Base-by-base conservation (phyloP, 1,139 yeast species). In the Hanseniaspora uvarum region DNA sequence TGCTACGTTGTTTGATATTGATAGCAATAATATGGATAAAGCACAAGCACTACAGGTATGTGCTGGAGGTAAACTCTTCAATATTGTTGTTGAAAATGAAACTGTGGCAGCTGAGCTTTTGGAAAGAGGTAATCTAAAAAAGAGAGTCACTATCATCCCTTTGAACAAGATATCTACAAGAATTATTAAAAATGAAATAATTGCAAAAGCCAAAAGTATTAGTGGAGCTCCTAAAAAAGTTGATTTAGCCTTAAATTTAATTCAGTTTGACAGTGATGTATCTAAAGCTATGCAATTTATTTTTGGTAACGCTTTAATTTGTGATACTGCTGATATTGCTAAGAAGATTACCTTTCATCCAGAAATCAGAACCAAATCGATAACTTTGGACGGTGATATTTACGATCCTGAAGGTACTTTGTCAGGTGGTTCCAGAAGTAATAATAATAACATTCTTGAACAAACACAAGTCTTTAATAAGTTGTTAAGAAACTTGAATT, bases 391-490 rank as follows among this genome's bases (percentile, higher is more conserved):
- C 53, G 99, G 98, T 49, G 98, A 92, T 68, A 77, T 83, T 11
- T 94, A 89, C 68, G 98, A 94, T 65, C 98, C 98, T 0, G 88
- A 84, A 61, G 99, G 99, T 14, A 87, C 95, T 23, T 72, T 94
- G 40, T 86, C 96, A 1, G 99, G 99, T 53, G 98, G 98, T n/a
- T 82, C 94, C 23, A 76, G 92, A 59, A 79, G 75, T 59, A 68
- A 62, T 48, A 74, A 79, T 14, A 73, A 78, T 5, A 78, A 88
- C 0, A 68, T 84, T 5, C 72, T 92, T 56, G 68, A 80, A 8
- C 78, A 78, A 52, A 78, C 89, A 64, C 94, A 84, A 62, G 78
- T 78, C 58, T 83, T 77, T 60, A 85, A 86, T 61, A 69, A 68
- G n/a, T 64, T 80, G 16, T 72, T 72, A 41, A 63, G 63, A 4